These are phyloP conservation scores for Wickerhamiella azymoides DNA, from an alignment of 805 yeast species.

Conservation along the genomic window DNA sequence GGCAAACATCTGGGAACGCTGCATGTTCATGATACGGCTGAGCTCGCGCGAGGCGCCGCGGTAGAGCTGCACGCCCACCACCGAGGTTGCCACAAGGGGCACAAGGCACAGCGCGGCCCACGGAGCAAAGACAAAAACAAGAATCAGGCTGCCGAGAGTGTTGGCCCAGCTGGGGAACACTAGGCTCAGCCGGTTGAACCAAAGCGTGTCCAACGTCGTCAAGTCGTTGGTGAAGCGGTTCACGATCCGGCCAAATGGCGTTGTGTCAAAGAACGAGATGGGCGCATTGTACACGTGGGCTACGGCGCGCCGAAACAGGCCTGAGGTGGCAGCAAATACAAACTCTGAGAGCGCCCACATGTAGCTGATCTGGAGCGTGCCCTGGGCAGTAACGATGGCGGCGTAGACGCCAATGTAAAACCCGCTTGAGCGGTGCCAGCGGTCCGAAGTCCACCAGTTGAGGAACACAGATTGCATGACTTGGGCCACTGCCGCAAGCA, in stretches of 20 bases:
- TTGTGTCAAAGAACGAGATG: conserved; percentile 69
- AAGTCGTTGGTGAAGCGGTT: conserved; percentile 82
- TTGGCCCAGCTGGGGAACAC: conserved; percentile 40
- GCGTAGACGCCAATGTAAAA: conserved; percentile 60
- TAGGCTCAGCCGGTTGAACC: conserved; percentile 53
- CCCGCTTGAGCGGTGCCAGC: conserved; percentile 36
- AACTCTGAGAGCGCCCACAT: conserved; percentile 19
- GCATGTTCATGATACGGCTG: conserved; percentile 62
- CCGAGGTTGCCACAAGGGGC: conserved; percentile 38
- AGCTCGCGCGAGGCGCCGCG: conserved; percentile 63
- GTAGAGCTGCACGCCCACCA: conserved; percentile 38
- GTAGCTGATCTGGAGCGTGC: not conserved
- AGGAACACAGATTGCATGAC: conserved; percentile 30
- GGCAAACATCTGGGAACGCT: conserved; percentile 55
- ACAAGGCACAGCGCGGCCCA: conserved; percentile 47
- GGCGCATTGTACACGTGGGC: conserved; percentile 55
- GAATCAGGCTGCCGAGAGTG: conserved; percentile 47
- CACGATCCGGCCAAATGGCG: conserved; percentile 80
- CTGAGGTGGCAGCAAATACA: conserved; percentile 43
- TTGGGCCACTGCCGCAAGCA: conserved; percentile 34
- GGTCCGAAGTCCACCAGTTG: conserved; percentile 60
- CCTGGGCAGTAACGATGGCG: conserved; percentile 37
- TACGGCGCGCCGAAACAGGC: conserved; percentile 49
- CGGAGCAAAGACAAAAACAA: conserved; percentile 57
- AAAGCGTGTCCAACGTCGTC: conserved; percentile 67